Base-by-base conservation (phyloP, 2,329 filamentous ascomycete species). In the Epichloe sibirici region DNA sequence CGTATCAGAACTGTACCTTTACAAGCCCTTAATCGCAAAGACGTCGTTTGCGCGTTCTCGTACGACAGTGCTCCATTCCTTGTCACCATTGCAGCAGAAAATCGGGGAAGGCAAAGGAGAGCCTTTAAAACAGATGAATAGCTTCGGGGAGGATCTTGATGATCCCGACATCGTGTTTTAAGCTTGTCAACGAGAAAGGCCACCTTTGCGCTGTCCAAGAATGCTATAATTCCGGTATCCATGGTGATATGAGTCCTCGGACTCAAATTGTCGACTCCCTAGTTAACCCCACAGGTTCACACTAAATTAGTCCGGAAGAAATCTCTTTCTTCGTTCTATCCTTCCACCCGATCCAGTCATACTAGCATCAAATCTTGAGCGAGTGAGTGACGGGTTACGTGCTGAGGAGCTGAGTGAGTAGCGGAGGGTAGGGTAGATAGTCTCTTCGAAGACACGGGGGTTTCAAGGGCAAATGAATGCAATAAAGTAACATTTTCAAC, bases 91-190 rank as follows among this genome's bases (percentile, higher is more conserved):
- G 11, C n/a, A 11, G 42, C 46, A n/a, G 7, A 54, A n/a, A 39
- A 56, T 9, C 46, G 55, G 25, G 25, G n/a, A 45, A 43, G 53
- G 57, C n/a, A 23, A 51, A 35, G 57, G 55, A 4, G 34, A 43
- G 2, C 28, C 53, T n/a, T 3, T 54, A 4, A 38, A 57, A 5
- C 44, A 46, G 13, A 51, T 57, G 23, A 45, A 48, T 31, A 52
- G 45, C 15, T 53, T 58, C 46, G 43, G 23, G 6, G 43, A 46
- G 15, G 40, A 53, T 12, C 25, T 55, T 5, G 53, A 58, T 17
- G 50, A 57, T 13, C 40, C 40, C 0, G 48, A 54, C 5, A 48
- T 35, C 5, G 37, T 52, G 35, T 54, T 51, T 57, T 15, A 25
- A 44, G 21, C 21, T 56, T 7, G 38, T 55, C 28, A 53, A 55